A percentile compares a stretch with the other conserved stretches of the same genome.
phyloP scores from a whole-genome alignment of 2,329 filamentous ascomycete species.

The Grosmannia penicillata region DNA sequence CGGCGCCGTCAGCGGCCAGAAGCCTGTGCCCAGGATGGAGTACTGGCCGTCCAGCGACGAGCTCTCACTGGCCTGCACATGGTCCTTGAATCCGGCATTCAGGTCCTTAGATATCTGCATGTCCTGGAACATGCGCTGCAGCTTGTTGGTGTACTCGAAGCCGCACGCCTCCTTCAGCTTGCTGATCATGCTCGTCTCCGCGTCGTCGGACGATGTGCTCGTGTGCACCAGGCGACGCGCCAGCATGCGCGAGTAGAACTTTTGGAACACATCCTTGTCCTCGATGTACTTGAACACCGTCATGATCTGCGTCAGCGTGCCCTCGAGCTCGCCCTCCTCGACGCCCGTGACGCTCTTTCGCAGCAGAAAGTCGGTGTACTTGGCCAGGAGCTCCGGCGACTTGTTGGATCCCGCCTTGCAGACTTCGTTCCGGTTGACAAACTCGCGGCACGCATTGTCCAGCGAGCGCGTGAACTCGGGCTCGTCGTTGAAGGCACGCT shows the following conservation, averaged over 20 bases:
- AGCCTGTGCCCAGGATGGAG: slow-evolving; percentile 86
- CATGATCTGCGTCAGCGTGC: slow-evolving; percentile 85
- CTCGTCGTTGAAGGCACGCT: slow-evolving; percentile 85
- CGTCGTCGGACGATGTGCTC: slow-evolving; percentile 91
- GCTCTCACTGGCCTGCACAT: slow-evolving; percentile 48
- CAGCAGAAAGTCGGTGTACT: slow-evolving; percentile 84
- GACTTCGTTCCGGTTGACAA: slow-evolving; percentile 93
- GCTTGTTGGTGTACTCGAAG: slow-evolving; percentile 98
- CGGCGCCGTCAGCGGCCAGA: slow-evolving; percentile 86
- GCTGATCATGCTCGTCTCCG: slow-evolving; percentile 98
- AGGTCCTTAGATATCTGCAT: slow-evolving; percentile 98
- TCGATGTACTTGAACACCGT: slow-evolving; percentile 99
- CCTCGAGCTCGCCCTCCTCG: slow-evolving; percentile 87
- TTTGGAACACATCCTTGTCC: slow-evolving; percentile 99
- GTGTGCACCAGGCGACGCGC: slow-evolving; percentile 89
- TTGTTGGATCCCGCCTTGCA: slow-evolving; percentile 89
- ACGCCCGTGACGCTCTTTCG: slow-evolving; percentile 88
- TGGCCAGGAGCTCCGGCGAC: slow-evolving; percentile 86
- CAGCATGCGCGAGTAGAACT: slow-evolving; percentile 95
- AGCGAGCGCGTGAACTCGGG: slow-evolving; percentile 92
- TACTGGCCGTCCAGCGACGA: slow-evolving; percentile 77
- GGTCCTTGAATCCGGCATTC: slow-evolving; percentile 76
- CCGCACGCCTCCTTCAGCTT: slow-evolving; percentile 97
- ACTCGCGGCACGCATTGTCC: slow-evolving; percentile 94
- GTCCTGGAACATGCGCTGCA: slow-evolving; percentile 99